phyloP scores from a whole-genome alignment of 306 rosid genomes.

The Herpetospermum pedunculosum region DNA sequence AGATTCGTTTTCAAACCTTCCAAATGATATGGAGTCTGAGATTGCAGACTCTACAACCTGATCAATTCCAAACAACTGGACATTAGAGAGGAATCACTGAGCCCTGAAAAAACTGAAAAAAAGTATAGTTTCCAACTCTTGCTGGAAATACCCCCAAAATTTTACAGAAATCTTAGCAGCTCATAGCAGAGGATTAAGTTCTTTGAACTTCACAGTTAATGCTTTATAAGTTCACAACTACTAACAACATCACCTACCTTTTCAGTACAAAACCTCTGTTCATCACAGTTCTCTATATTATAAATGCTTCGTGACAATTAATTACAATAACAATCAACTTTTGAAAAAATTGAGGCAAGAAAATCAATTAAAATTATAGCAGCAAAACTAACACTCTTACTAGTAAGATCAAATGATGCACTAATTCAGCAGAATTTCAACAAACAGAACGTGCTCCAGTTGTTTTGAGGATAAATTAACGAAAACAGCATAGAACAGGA shows the following conservation, averaged over 20 bases:
- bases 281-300: not conserved
- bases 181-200: not conserved
- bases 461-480: not conserved
- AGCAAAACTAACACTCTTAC: not conserved
- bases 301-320: not conserved
- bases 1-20: constrained; percentile 57
- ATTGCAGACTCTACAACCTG: constrained; percentile 61
- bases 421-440: not conserved
- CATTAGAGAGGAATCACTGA: not conserved
- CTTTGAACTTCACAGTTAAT: not conserved
- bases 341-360: not conserved
- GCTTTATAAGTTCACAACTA: not conserved
- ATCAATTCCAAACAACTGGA: constrained; percentile 21
- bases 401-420: not conserved
- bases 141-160: not conserved
- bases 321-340: not conserved
- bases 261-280: not conserved
- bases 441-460: not conserved
- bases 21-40: constrained; percentile 81
- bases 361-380: not conserved
- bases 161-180: not conserved
- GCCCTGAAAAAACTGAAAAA: not conserved
- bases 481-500: not conserved
- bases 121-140: not conserved
- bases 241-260: not conserved